Conservation (phyloP, 2,329 filamentous ascomycete genomes). For the Microsporum audouinii region DNA sequence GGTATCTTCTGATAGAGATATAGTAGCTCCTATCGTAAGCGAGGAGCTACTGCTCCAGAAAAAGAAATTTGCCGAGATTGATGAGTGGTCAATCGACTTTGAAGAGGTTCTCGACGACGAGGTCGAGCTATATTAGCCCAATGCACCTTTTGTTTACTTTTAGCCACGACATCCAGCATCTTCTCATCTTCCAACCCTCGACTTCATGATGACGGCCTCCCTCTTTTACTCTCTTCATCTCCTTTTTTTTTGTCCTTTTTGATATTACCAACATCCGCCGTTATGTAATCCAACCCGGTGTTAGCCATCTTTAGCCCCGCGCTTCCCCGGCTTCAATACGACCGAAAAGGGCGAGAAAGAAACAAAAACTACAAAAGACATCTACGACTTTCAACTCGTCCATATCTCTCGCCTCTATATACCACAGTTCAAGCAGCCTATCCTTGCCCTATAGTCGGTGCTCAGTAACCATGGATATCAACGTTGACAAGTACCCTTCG, state of each 20-base stretch:
- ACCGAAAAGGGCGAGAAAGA: conserved; percentile 11
- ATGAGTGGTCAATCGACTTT: conserved; percentile 35
- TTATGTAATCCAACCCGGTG: neutral
- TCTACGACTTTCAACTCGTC: neutral
- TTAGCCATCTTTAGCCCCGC: conserved; percentile 2
- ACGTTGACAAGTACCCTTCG: conserved; percentile 59
- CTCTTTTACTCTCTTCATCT: neutral
- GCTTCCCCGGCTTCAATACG: neutral
- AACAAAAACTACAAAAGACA: neutral
- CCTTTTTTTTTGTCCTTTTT: no score
- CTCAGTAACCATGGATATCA: conserved; percentile 21
- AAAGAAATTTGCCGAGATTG: conserved; percentile 33
- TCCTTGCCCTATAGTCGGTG: neutral
- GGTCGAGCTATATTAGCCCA: neutral
- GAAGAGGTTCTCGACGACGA: conserved; percentile 24
- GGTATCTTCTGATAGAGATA: neutral
- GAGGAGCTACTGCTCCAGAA: conserved; percentile 28
- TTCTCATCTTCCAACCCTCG: neutral
- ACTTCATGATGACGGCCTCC: neutral
- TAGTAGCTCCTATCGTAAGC: conserved; percentile 16
- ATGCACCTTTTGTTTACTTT: neutral
- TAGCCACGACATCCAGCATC: neutral
- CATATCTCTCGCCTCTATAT: neutral
- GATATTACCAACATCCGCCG: neutral
- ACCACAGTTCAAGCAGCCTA: neutral